phyloP scores from a whole-genome alignment of 2,329 filamentous ascomycete species.

The Penicillium hesseltinei region DNA sequence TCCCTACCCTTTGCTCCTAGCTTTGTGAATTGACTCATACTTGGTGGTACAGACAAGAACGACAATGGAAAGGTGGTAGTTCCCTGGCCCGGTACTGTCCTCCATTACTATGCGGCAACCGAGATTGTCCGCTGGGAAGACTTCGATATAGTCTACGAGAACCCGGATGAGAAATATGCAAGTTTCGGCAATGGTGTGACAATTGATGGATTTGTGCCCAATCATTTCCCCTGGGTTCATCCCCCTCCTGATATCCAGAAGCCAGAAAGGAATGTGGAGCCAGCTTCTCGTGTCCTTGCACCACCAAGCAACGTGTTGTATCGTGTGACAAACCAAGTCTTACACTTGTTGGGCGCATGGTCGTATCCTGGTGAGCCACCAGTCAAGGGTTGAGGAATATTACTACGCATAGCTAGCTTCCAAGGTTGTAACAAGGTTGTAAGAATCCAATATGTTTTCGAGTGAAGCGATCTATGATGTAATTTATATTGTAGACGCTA shows the following conservation, averaged over 20 bases:
- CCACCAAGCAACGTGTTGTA: neutral
- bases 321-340: neutral
- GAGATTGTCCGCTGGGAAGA: slow-evolving; percentile 14
- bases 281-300: neutral
- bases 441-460: neutral
- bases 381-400: neutral
- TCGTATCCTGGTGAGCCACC: neutral
- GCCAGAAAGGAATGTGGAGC: neutral
- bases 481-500: neutral
- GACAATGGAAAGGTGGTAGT: slow-evolving; percentile 9
- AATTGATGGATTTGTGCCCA: neutral
- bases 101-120: slow-evolving; percentile 14
- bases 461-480: neutral
- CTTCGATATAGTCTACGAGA: slow-evolving; percentile 5
- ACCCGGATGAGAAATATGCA: neutral
- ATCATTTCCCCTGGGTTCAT: slow-evolving; percentile 3
- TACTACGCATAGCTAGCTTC: neutral
- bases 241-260: neutral
- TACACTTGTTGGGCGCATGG: neutral
- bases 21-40: neutral
- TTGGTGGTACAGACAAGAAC: slow-evolving; percentile 4
- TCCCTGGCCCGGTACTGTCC: slow-evolving; percentile 13
- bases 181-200: slow-evolving; percentile 7
- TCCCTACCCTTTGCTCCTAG: neutral
- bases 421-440: neutral